Evolutionary conservation across 768 basidiomycete species (phyloP), one percentile per base, ranked within the genome.

Genomic region (Tephrocybe sp.): DNA sequence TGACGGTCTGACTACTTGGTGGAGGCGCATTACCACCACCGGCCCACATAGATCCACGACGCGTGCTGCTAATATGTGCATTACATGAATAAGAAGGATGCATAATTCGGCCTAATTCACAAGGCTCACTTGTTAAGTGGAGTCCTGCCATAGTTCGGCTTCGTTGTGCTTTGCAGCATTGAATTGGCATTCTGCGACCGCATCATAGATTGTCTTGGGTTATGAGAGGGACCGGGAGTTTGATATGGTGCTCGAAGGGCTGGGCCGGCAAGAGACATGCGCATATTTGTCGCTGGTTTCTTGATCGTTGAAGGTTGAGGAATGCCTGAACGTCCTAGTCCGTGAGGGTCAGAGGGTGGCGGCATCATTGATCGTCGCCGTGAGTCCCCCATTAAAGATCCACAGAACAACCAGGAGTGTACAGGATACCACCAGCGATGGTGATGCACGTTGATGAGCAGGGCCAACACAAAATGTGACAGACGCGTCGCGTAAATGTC

Each of bases 221-320:
- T 85, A 20, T 80, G 76, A 20, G 70, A 58, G 46, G 75, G 55
- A 49, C 63, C 62, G 45, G 70, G 69, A 37, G 62, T 66, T 40
- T 69, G 67, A 57, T 79, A 78, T 25, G 78, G 82, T 2, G 77
- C 74, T 42, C 88, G 83, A 23, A 80, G 65, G n/a, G 86, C 82
- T 28, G 88, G 84, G 7, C 89, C 86, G n/a, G 85, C 85, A 28
- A 90, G 70, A 34, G 88, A 91, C 79, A 87, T 80, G 48, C 79
- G 71, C 25, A 81, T 73, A 53, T 76, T 78, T n/a, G 70, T 70
- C 45, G 76, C 64, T 9, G 79, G 76, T 65, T 89, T 92, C 75
- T 91, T 92, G 53, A 80, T 67, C 0, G 88, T 86, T 0, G 90
- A 80, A 0, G 91, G 90, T 12, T 53, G 51, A 36, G 51, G 51